Percentiles rank a stretch among this genome's conserved stretches.
Conservation (phyloP, 495 filamentous ascomycete species). For the Penicillium macrosclerotiorum region DNA sequence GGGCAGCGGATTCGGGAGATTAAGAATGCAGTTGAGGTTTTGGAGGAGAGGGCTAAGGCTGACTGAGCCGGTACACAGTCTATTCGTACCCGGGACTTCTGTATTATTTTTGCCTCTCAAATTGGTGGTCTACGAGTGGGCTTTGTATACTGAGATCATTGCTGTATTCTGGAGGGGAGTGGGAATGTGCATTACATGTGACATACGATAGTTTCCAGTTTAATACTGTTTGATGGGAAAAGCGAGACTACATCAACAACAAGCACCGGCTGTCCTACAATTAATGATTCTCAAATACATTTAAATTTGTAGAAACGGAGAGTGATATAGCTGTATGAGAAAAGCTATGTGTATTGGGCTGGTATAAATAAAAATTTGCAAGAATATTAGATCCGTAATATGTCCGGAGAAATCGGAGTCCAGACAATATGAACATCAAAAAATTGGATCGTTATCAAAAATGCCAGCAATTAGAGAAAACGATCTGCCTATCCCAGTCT, state of each 20-base stretch:
- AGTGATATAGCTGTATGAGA: no score
- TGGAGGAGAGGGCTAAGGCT: slow-evolving; percentile 40
- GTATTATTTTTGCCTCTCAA: background rate
- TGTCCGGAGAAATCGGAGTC: slow-evolving; percentile 1
- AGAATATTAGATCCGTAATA: background rate
- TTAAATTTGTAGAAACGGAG: no score
- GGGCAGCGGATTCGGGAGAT: slow-evolving; percentile 44
- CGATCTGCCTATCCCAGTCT: background rate
- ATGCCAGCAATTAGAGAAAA: background rate
- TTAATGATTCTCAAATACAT: no score
- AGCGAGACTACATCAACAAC: no score
- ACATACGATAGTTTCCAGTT: no score
- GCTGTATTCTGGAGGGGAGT: background rate
- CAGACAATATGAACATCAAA: background rate
- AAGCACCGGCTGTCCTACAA: no score
- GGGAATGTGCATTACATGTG: background rate
- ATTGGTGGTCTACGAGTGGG: background rate
- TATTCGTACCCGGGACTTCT: background rate
- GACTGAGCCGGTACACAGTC: no score
- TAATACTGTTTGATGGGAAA: no score
- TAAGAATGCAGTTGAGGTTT: slow-evolving; percentile 38
- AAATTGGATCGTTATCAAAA: background rate
- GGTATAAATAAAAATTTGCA: no score
- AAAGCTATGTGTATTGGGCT: no score
- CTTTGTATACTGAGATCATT: background rate